Evolutionary conservation across 2,329 filamentous ascomycete species (phyloP).

Genomic region (Lecanosticta acicola): DNA sequence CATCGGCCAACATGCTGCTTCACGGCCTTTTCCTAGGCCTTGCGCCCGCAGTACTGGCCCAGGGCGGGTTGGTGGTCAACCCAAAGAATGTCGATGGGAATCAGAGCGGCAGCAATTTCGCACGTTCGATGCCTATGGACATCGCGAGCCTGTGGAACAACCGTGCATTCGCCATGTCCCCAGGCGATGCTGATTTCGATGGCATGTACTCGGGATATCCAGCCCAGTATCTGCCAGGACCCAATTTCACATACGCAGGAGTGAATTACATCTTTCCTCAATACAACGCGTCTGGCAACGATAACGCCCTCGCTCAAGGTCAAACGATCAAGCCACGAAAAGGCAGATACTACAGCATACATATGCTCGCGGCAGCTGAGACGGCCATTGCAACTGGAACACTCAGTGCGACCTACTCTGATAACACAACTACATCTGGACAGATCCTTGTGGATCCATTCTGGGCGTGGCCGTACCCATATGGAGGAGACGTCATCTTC

Average conservation of each 20-base stretch:
- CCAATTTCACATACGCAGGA: constrained; percentile 35
- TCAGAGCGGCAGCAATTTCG: constrained; percentile 12
- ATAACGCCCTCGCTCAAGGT: constrained; percentile 37
- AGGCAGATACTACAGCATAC: constrained; percentile 35
- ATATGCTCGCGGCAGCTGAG: constrained; percentile 40
- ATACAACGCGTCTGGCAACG: constrained; percentile 34
- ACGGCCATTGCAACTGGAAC: constrained; percentile 35
- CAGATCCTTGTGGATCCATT: constrained; percentile 35
- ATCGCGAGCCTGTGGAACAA: constrained; percentile 32
- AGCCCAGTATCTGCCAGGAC: constrained; percentile 33
- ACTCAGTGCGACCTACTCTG: constrained; percentile 36
- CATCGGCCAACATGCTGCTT: constrained; percentile 1
- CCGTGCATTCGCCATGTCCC: constrained; percentile 33
- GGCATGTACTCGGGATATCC: constrained; percentile 35
- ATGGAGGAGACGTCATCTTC: constrained; percentile 38
- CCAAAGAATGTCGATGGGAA: constrained; percentile 25
- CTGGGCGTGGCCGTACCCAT: constrained; percentile 39
- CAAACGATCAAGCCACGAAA: constrained; percentile 32
- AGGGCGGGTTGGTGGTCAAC: constrained; percentile 27
- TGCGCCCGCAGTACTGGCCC: constrained; percentile 14
- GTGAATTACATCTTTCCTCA: constrained; percentile 35
- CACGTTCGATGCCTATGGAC: constrained; percentile 23
- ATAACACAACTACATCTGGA: constrained; percentile 33
- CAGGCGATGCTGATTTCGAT: constrained; percentile 36
- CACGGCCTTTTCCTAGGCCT: constrained; percentile 8